phyloP scores from a whole-genome alignment of 345 rosid species.

The Euclidium syriacum region DNA sequence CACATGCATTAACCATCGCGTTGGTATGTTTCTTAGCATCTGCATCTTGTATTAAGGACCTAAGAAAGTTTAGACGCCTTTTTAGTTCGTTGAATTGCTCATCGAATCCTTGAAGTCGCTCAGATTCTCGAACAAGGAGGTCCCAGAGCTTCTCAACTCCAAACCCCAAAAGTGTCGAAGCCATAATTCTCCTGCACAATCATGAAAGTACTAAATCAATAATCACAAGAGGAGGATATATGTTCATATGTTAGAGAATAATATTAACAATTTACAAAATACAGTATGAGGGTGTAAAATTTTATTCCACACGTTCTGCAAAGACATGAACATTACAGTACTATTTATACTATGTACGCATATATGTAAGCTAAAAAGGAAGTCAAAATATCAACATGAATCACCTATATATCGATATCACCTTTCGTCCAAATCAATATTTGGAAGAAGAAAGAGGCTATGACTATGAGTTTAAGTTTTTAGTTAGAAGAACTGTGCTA shows the following conservation, averaged over 20 bases:
- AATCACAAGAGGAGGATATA: too few species aligned
- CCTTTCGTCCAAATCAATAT: too few species aligned
- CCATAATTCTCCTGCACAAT: background rate
- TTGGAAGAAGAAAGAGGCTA: too few species aligned
- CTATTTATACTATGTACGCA: too few species aligned
- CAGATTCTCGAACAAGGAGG: slow-evolving; percentile 11
- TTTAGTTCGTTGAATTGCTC: slow-evolving; percentile 6
- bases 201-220: background rate
- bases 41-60: slow-evolving; percentile 28
- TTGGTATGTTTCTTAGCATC: slow-evolving; percentile 20
- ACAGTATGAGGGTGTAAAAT: too few species aligned
- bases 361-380: too few species aligned
- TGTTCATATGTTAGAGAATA: background rate
- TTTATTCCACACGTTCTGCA: background rate
- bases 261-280: too few species aligned
- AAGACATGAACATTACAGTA: background rate
- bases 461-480: too few species aligned
- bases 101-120: background rate
- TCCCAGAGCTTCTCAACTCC: slow-evolving; percentile 21
- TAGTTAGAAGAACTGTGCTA: too few species aligned
- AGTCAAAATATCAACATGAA: too few species aligned
- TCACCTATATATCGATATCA: too few species aligned
- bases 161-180: slow-evolving; percentile 15
- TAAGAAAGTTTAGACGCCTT: slow-evolving; percentile 7
- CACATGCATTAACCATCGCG: slow-evolving; percentile 3